Percentiles rank a stretch among this genome's conserved stretches.
These are phyloP conservation scores for Bocquillonia castaneifolia DNA, from an alignment of 441 rosid genomes.

Conservation along the genomic window DNA sequence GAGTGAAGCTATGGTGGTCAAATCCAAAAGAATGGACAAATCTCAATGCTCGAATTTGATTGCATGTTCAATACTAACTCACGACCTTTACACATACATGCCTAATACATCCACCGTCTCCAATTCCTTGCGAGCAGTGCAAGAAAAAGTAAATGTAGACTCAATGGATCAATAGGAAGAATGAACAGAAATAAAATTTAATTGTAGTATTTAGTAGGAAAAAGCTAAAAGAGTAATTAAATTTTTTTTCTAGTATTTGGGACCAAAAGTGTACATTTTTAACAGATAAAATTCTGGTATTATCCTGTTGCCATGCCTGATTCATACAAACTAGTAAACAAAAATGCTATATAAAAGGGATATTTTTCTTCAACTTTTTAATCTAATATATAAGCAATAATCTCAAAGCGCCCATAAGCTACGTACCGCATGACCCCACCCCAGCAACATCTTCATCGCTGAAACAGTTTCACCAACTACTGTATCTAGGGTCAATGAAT, in stretches of 20 bases:
- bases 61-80: no score
- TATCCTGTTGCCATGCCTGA: slow-evolving; percentile 23
- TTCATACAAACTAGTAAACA: slow-evolving; percentile 27
- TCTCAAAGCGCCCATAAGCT: slow-evolving; percentile 20
- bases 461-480: slow-evolving; percentile 26
- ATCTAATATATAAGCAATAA: slow-evolving; percentile 15
- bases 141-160: no score
- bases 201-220: no score
- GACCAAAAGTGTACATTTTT: slow-evolving; percentile 18
- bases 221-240: not conserved
- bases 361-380: slow-evolving; percentile 14
- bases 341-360: slow-evolving; percentile 28
- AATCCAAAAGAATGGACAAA: no score
- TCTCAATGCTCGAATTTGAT: no score
- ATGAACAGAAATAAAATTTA: no score
- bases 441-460: slow-evolving; percentile 49
- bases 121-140: no score
- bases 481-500: slow-evolving; percentile 18
- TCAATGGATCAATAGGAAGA: no score
- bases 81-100: no score
- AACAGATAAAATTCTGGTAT: slow-evolving; percentile 26
- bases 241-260: not conserved
- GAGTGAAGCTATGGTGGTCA: no score
- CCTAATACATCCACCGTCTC: no score
- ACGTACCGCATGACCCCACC: not conserved